These are phyloP conservation scores for Exidia glandulosa DNA, from an alignment of 768 basidiomycete genomes.

Conservation along the genomic window DNA sequence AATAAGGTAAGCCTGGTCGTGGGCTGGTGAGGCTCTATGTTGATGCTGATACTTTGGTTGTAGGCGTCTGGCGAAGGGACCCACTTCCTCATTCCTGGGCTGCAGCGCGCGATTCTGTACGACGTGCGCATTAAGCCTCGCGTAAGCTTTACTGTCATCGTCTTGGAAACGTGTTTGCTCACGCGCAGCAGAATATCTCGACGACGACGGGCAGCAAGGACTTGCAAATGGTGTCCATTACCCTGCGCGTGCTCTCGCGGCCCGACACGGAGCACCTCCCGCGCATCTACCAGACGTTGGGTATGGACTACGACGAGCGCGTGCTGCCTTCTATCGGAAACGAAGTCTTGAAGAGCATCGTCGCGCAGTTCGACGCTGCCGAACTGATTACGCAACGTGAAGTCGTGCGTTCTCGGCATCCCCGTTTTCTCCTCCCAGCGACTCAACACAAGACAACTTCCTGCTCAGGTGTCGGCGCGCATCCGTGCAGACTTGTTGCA, in stretches of 20 bases:
- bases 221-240: conserved; percentile 96
- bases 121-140: conserved; percentile 96
- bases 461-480: conserved; percentile 66
- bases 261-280: conserved; percentile 82
- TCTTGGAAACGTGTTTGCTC: conserved; percentile 5
- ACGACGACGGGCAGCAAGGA: conserved; percentile 98
- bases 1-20: conserved; percentile 41
- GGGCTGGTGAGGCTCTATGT: neutral
- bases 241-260: conserved; percentile 87
- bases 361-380: conserved; percentile 96
- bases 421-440: neutral
- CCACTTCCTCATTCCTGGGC: conserved; percentile 90
- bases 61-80: conserved; percentile 90
- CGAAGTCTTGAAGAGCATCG: conserved; percentile 94
- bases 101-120: conserved; percentile 92
- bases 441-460: neutral
- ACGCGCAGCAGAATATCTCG: conserved; percentile 73
- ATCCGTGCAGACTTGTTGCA: conserved; percentile 88
- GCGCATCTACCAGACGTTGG: conserved; percentile 90
- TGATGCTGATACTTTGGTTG: neutral
- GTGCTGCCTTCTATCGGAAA: conserved; percentile 96
- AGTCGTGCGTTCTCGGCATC: conserved; percentile 45
- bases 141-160: conserved; percentile 31
- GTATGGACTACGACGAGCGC: conserved; percentile 95
- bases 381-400: conserved; percentile 96